Evolutionary conservation across 2,329 filamentous ascomycete genomes (phyloP), one percentile per base, ranked within the genome.

Genomic region (Nemania diffusa): DNA sequence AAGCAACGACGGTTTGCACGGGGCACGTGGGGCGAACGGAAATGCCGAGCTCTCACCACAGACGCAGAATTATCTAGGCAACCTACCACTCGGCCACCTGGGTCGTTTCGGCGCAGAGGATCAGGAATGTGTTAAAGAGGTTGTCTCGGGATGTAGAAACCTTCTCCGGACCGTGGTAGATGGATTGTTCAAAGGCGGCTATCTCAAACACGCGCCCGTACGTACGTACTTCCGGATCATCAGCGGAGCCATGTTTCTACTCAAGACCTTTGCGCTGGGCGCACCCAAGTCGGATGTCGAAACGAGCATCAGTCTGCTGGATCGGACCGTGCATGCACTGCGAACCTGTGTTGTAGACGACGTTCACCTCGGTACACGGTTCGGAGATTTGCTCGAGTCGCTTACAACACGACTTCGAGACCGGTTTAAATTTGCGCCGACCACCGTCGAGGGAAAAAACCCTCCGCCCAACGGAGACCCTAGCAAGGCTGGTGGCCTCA

Each of bases 191-290:
- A 91, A 92, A 0, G 87, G 87, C 6, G 91, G 90, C 44, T 94
- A 92, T 73, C 88, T 96, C 51, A 92, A 93, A 76, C 92, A 95
- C 75, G 92, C 92, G 0, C 92, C 92, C 0, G 92, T 96, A 4
- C 86, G 92, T 53, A 95, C 92, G 0, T 95, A 95, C 78, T 94
- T 96, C 81, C 89, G 92, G 64, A 95, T 96, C 76, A 93, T 95
- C 71, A 92, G 90, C 65, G 92, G 92, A 3, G 91, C 92, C 69
- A 94, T 95, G 87, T 94, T 96, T 75, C 79, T 96, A 20, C 85
- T 96, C 57, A 96, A 92, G 81, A 95, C 92, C 0, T 95, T 96
- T 78, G 92, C 92, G 0, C 84, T 96, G 1, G 92, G 92, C 20
- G 92, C 92, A 1, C 90, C 91, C 0, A 91, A 92, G 73, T 90